Percentiles rank a stretch among this genome's conserved stretches.
phyloP scores from a whole-genome alignment of 768 basidiomycete species.

The Suillus subaureus region DNA sequence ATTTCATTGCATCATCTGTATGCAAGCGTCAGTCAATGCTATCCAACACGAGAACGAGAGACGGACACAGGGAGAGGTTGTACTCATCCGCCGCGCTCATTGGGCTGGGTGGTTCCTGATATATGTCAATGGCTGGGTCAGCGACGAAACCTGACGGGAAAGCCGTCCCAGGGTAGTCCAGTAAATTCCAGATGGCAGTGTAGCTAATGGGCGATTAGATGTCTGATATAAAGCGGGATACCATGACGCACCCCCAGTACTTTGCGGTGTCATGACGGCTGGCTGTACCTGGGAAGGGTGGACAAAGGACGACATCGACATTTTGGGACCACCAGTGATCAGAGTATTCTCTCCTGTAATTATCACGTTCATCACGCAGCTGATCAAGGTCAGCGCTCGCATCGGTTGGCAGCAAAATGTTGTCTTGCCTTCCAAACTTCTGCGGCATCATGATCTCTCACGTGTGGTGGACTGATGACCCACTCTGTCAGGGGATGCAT shows the following conservation, averaged over 20 bases:
- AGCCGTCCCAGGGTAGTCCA: conserved; percentile 41
- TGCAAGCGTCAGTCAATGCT: conserved; percentile 7
- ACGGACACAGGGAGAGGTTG: conserved; percentile 23
- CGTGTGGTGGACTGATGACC: conserved; percentile 30
- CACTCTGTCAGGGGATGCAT: conserved; percentile 40
- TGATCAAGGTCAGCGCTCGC: neutral
- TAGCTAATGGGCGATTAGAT: conserved; percentile 29
- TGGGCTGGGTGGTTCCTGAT: conserved; percentile 11
- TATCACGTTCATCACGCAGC: conserved; percentile 32
- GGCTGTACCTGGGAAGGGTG: conserved; percentile 38
- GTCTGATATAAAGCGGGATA: conserved; percentile 10
- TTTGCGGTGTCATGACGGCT: conserved; percentile 35
- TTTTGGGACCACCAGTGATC: conserved; percentile 37
- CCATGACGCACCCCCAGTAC: conserved; percentile 36
- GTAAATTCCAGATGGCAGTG: conserved; percentile 45
- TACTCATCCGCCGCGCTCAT: conserved; percentile 26
- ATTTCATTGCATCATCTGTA: conserved; percentile 25
- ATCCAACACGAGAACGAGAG: neutral
- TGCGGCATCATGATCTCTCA: conserved; percentile 26
- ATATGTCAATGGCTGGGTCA: conserved; percentile 19
- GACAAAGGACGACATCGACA: conserved; percentile 41
- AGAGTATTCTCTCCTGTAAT: conserved; percentile 34
- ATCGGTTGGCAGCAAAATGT: conserved; percentile 35
- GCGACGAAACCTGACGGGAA: conserved; percentile 37
- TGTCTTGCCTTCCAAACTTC: conserved; percentile 35